Base-by-base conservation (phyloP, 495 filamentous ascomycete genomes). In the Tuber calosporum region DNA sequence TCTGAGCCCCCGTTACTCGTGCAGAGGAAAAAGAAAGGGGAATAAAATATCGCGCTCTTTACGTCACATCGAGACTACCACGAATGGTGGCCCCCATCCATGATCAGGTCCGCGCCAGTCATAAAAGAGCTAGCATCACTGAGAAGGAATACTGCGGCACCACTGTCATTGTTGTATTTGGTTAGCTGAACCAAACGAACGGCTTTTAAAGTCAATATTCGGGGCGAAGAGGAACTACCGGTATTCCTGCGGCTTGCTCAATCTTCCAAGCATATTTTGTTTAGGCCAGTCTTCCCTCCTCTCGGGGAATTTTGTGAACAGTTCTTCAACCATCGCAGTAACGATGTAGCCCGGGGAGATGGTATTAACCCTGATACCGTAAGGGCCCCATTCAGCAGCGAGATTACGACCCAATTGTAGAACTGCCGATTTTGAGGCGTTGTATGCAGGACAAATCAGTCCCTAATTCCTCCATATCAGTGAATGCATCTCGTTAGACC, bases 291-390 rank as follows among this genome's bases (percentile, higher is more conserved):
- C 88, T 38, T 87, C 86, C 72, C 85, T 85, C 45, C 92, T 87
- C 83, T 96, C 92, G 9, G 93, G 92, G 78, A 85, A 92, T 69
- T 89, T 81, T 62, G 89, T 84, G 77, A 96, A 94, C 41, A 96
- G 85, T 67, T 88, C 87, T 80, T 91, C 89, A 17, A 94, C 92
- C 93, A 97, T 96, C 42, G 88, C 87, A n/a, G 93, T 97, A 70
- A 95, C 88, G 77, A 97, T 97, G 82, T 98, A 98, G 42, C 94
- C 94, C 0, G 94, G 94, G 20, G 92, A 96, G 79, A 97, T 90
- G 58, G 93, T 96, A 84, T 98, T 98, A 74, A 97, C 93, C 4
- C 94, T 91, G 82, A 98, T 97, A 70, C 90, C 90, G 82, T 94
- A 87, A 75, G 83, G 82, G 38, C 94, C 94, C 94, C 94, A 94